Evolutionary conservation across 1,139 yeast genomes (phyloP).

Genomic region (Hemisphaericaspora lyxosophila): DNA sequence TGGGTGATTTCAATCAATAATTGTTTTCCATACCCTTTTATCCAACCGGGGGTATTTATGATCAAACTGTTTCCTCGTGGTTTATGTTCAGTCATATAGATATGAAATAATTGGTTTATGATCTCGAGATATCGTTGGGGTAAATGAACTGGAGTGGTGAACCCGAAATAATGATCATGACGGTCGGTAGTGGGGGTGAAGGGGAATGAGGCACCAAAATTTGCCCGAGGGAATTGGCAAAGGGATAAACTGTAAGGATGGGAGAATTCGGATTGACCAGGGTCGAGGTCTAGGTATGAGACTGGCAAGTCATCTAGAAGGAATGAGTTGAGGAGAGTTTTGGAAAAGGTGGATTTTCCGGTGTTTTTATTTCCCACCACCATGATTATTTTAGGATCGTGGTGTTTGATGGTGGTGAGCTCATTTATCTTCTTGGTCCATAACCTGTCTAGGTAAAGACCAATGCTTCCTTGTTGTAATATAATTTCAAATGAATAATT

Average conservation of each 20-base stretch:
- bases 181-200: conserved; percentile 14
- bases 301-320: conserved; percentile 23
- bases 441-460: conserved; percentile 20
- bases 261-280: conserved; percentile 86
- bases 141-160: conserved; percentile 66
- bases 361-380: conserved; percentile 61
- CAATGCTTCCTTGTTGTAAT: conserved; percentile 14
- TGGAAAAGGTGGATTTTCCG: conserved; percentile 79
- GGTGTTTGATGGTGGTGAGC: conserved; percentile 3
- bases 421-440: conserved; percentile 21
- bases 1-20: conserved; percentile 52
- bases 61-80: conserved; percentile 47
- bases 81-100: conserved; percentile 27
- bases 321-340: conserved; percentile 50
- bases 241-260: conserved; percentile 68
- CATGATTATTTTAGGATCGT: conserved; percentile 23
- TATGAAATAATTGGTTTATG: conserved; percentile 41
- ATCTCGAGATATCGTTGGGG: conserved; percentile 57
- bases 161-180: conserved; percentile 61
- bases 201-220: conserved; percentile 29
- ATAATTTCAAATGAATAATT: conserved; percentile 40
- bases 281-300: conserved; percentile 75
- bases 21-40: conserved; percentile 82
- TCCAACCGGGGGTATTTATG: conserved; percentile 91
- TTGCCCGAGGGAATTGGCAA: conserved; percentile 14